phyloP scores from a whole-genome alignment of 192 early-diverging fungal species.

The Umbelopsis sp. region DNA sequence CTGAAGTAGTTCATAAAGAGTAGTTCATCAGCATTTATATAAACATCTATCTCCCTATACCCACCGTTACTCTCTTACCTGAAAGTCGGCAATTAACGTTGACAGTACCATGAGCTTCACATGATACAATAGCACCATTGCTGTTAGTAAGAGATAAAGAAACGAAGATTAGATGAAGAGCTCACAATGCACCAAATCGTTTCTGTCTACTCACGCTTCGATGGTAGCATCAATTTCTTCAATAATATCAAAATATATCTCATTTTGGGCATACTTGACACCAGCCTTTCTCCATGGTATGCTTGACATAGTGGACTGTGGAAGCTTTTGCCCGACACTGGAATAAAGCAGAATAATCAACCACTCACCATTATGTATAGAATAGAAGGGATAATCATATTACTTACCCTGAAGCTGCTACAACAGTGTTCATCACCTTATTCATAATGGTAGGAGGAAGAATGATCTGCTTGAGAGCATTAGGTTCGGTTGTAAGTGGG shows the following conservation, averaged over 20 bases:
- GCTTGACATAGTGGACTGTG: slow-evolving; percentile 64
- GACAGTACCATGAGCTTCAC: slow-evolving; percentile 81
- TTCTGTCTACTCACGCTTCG: slow-evolving; percentile 51
- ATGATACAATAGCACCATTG: slow-evolving; percentile 70
- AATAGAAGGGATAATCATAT: not conserved
- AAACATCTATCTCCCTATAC: not conserved
- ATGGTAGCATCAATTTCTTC: slow-evolving; percentile 89
- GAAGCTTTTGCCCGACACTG: slow-evolving; percentile 59
- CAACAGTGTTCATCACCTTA: slow-evolving; percentile 85
- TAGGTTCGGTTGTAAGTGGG: slow-evolving; percentile 86
- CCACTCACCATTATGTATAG: too few relatives aligned
- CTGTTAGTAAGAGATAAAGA: slow-evolving; percentile 11
- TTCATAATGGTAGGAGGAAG: slow-evolving; percentile 85
- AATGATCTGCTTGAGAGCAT: slow-evolving; percentile 82
- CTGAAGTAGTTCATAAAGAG: slow-evolving; percentile 31
- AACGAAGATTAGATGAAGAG: not conserved
- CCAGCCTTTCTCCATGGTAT: slow-evolving; percentile 88
- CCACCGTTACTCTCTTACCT: slow-evolving; percentile 41
- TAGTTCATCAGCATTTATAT: not conserved
- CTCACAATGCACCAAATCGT: too few relatives aligned
- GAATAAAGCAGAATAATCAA: not conserved
- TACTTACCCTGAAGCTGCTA: slow-evolving; percentile 49
- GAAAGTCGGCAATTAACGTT: slow-evolving; percentile 76
- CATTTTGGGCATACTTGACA: slow-evolving; percentile 88
- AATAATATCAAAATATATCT: slow-evolving; percentile 91